These are phyloP conservation scores for Trichoderma brevicompactum DNA, from an alignment of 2,329 filamentous ascomycete genomes.

Conservation along the genomic window DNA sequence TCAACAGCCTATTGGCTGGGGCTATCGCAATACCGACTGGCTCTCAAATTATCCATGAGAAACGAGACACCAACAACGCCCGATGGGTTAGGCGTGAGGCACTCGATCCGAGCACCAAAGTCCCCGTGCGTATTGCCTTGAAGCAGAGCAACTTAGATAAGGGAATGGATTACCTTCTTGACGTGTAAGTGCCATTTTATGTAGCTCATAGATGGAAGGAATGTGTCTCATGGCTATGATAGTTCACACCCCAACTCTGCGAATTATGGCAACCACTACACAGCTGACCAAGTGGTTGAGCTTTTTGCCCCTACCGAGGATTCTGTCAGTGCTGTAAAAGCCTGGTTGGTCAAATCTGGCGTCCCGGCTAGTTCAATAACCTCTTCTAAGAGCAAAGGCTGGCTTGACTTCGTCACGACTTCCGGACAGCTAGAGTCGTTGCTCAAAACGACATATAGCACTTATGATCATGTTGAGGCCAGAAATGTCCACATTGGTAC, in stretches of 20 bases:
- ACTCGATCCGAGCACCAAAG: slow-evolving; percentile 29
- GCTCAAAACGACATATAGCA: slow-evolving; percentile 57
- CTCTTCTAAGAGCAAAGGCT: slow-evolving; percentile 56
- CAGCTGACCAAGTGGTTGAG: slow-evolving; percentile 47
- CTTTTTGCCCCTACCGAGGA: slow-evolving; percentile 50
- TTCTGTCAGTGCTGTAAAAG: slow-evolving; percentile 53
- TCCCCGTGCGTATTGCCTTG: slow-evolving; percentile 50
- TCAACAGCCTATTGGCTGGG: slow-evolving; percentile 32
- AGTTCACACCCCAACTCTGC: slow-evolving; percentile 49
- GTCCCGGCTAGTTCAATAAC: slow-evolving; percentile 53
- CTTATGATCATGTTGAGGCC: slow-evolving; percentile 49
- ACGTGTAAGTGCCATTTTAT: slow-evolving; percentile 39
- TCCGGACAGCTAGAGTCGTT: slow-evolving; percentile 58
- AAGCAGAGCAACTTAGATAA: slow-evolving; percentile 52
- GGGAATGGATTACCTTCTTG: slow-evolving; percentile 49
- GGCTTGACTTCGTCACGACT: slow-evolving; percentile 60
- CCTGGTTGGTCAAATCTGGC: slow-evolving; percentile 59
- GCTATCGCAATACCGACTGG: slow-evolving; percentile 30
- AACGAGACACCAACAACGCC: slow-evolving; percentile 32
- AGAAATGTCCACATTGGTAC: slow-evolving; percentile 46
- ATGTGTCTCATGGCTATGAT: neutral
- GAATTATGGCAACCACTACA: slow-evolving; percentile 55
- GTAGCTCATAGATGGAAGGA: no score
- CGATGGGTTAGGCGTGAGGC: slow-evolving; percentile 38
- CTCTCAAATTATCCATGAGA: slow-evolving; percentile 42